Conservation (phyloP, 495 filamentous ascomycete species). For the Xylaria bambusicola region DNA sequence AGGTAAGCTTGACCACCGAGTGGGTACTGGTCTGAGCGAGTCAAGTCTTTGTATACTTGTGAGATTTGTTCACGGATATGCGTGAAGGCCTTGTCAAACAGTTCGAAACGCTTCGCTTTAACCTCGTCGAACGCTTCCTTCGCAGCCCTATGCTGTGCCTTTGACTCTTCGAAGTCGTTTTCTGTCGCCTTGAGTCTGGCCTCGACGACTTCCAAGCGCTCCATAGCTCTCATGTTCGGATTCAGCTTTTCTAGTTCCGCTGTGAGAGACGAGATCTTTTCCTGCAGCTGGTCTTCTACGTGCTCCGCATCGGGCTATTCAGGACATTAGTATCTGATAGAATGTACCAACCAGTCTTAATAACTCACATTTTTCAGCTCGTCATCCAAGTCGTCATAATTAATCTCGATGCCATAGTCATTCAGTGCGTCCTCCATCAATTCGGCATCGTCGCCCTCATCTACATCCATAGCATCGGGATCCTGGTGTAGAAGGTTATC, state of each 20-base stretch:
- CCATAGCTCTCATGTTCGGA: slow-evolving; percentile 92
- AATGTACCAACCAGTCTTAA: background rate
- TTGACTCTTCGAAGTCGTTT: slow-evolving; percentile 83
- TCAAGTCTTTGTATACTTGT: slow-evolving; percentile 92
- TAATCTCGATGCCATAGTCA: slow-evolving; percentile 90
- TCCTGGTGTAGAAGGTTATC: slow-evolving; percentile 69
- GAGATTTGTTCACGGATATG: slow-evolving; percentile 96
- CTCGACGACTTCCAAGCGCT: slow-evolving; percentile 85
- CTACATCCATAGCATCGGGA: slow-evolving; percentile 86
- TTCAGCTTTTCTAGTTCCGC: slow-evolving; percentile 87
- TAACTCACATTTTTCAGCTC: slow-evolving; percentile 74
- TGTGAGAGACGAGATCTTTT: slow-evolving; percentile 72
- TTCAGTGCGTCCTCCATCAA: slow-evolving; percentile 57
- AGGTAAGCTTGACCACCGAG: slow-evolving; percentile 94
- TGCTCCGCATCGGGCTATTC: slow-evolving; percentile 65
- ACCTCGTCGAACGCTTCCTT: slow-evolving; percentile 80
- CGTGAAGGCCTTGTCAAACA: slow-evolving; percentile 92
- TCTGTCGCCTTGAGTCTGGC: slow-evolving; percentile 81
- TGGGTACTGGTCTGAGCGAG: slow-evolving; percentile 77
- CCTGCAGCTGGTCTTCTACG: slow-evolving; percentile 75
- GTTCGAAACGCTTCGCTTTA: slow-evolving; percentile 78
- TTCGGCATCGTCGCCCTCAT: slow-evolving; percentile 67
- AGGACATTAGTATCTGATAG: slow-evolving; percentile 25
- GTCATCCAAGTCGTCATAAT: slow-evolving; percentile 84
- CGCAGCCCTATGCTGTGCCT: slow-evolving; percentile 67